Percentiles rank a stretch among this genome's conserved stretches.
Evolutionary conservation across 495 filamentous ascomycete genomes (phyloP).

Genomic region (Sporormia fimetaria): DNA sequence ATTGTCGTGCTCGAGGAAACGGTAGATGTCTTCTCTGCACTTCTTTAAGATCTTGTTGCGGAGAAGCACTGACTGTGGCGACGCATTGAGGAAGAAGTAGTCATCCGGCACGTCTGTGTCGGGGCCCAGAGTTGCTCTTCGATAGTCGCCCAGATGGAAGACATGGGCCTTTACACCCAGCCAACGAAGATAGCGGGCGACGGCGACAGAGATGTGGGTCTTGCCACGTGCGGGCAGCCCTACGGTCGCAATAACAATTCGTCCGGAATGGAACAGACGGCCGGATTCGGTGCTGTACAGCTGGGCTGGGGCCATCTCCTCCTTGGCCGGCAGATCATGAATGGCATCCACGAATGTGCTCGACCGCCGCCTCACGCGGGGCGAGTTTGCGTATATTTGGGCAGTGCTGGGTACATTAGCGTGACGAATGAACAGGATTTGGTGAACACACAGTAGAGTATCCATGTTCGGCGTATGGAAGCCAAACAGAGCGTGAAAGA

Average conservation of each 20-base stretch:
- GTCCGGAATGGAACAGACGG: constrained; percentile 88
- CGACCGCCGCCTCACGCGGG: constrained; percentile 71
- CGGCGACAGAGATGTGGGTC: constrained; percentile 94
- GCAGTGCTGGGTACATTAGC: constrained; percentile 47
- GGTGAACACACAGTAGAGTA: constrained; percentile 56
- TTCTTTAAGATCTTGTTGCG: constrained; percentile 96
- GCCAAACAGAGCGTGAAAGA: background rate
- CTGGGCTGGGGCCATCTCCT: constrained; percentile 86
- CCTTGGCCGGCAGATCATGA: constrained; percentile 78
- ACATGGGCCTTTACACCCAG: constrained; percentile 95
- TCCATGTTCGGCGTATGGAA: constrained; percentile 45
- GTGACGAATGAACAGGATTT: background rate
- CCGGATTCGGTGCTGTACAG: constrained; percentile 97
- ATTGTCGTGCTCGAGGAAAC: constrained; percentile 91
- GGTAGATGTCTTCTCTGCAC: constrained; percentile 92
- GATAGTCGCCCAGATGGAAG: constrained; percentile 95
- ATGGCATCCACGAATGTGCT: constrained; percentile 97
- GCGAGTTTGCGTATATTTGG: constrained; percentile 76
- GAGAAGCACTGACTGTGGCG: constrained; percentile 72
- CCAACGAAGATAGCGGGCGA: constrained; percentile 93
- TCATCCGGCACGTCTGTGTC: constrained; percentile 86
- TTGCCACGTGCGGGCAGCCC: constrained; percentile 93
- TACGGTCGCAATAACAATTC: constrained; percentile 94
- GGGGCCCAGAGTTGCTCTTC: constrained; percentile 76
- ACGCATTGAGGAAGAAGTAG: constrained; percentile 95